A percentile compares a stretch with the other conserved stretches of the same genome.
Conservation (phyloP, 1,139 yeast genomes). For the Pneumocystis jirovecii region DNA sequence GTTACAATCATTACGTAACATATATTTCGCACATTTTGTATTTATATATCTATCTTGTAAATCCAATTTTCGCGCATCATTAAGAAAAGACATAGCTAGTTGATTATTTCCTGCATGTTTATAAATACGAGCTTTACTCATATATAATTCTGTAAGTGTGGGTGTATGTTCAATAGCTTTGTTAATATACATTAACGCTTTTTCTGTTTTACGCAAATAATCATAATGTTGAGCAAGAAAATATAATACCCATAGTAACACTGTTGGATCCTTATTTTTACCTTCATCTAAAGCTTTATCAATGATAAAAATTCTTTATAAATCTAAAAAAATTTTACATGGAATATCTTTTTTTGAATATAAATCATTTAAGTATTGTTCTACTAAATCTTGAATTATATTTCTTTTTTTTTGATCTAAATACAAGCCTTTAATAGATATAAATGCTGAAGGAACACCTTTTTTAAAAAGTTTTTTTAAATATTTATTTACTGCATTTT, state of each 20-base stretch:
- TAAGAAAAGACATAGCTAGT: constrained; percentile 52
- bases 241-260: constrained; percentile 60
- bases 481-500: constrained; percentile 35
- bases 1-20: constrained; percentile 60
- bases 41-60: constrained; percentile 84
- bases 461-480: constrained; percentile 47
- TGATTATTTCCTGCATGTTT: constrained; percentile 51
- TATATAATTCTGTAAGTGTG: constrained; percentile 55
- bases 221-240: constrained; percentile 72
- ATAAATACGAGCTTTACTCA: constrained; percentile 64
- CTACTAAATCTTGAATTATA: constrained; percentile 41
- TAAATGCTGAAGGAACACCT: constrained; percentile 86
- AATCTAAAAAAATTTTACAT: background rate
- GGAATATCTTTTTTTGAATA: background rate
- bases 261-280: constrained; percentile 29
- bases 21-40: constrained; percentile 74
- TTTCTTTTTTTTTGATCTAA: constrained; percentile 34
- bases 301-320: background rate
- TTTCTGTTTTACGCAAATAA: constrained; percentile 31
- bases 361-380: constrained; percentile 29
- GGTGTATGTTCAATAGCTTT: constrained; percentile 62
- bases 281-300: background rate
- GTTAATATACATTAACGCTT: constrained; percentile 45
- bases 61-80: constrained; percentile 61
- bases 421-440: constrained; percentile 70